Percentiles rank a stretch among this genome's conserved stretches.
These are phyloP conservation scores for Blastobotrys elegans DNA, from an alignment of 1,139 yeast species.

Conservation along the genomic window DNA sequence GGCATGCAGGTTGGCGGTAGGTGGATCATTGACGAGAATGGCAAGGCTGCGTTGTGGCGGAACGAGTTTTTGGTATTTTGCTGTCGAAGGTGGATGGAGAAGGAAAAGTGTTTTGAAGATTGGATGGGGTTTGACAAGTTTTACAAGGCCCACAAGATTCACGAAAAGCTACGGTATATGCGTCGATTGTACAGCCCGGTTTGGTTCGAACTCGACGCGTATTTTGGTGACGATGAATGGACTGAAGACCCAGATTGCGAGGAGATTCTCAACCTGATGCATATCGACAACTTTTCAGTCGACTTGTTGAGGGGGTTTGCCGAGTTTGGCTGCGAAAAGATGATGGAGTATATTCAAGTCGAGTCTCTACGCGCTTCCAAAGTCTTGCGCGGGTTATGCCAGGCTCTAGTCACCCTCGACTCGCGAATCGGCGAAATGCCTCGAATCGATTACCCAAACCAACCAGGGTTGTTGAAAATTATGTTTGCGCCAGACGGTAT, in stretches of 20 bases:
- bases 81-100: no score
- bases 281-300: background rate
- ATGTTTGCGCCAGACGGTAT: no score
- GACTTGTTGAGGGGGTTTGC: background rate
- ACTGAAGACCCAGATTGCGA: background rate
- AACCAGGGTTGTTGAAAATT: no score
- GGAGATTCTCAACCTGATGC: background rate
- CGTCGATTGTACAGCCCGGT: no score
- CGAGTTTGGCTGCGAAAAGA: background rate
- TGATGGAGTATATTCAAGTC: background rate
- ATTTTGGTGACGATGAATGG: background rate
- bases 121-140: no score
- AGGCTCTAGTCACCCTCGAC: no score
- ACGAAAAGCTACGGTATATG: no score
- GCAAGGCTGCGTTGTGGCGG: background rate
- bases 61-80: no score
- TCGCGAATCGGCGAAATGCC: no score
- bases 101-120: no score
- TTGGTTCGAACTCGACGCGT: background rate
- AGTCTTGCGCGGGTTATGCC: background rate
- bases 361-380: background rate
- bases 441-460: no score
- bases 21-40: background rate
- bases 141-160: no score
- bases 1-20: background rate